Base-by-base conservation (phyloP, 768 basidiomycete genomes). In the Solioccasus polychromus region DNA sequence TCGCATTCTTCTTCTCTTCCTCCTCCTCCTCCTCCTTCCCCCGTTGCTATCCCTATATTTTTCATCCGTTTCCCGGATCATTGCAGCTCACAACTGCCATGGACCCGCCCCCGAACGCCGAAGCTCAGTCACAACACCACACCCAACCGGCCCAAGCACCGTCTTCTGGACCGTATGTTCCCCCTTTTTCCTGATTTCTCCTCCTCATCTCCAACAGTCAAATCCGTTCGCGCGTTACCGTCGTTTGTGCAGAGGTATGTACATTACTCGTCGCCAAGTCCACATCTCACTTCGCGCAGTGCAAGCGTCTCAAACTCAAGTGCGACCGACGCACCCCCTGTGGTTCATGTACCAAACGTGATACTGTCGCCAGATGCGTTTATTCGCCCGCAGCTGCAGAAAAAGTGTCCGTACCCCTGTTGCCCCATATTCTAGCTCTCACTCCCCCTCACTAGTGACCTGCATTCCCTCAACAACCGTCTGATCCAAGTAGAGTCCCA, bases 261-360 rank as follows among this genome's bases (percentile, higher is more conserved):
- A 44, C 41, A 38, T n/a, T 37, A 36, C 24, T 23, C n/a, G 0
- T 28, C 9, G 23, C 12, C 47, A 9, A 29, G n/a, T 44, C 22
- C 42, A 46, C 2, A 1, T 15, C 37, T 55, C 3, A 61, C 30
- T 29, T 39, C 32, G 1, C 6, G 3, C 60, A 92, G 85, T 92
- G 89, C 71, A 92, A 92, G 64, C 86, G 89, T 4, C 74, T 92
- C 42, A 92, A 92, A 57, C 75, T 92, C 42, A 89, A 84, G 69
- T 92, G 89, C 60, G 89, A 92, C 68, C 72, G 89, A 30, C 77
- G 83, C 18, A 79, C 74, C 3, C 89, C 89, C 0, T 92, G 89
- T 53, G 79, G 80, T 1, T 83, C 82, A 22, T 92, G 90, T 54
- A 75, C 80, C 15, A 91, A 91, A 60, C 83, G 88, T 50, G 84